Evolutionary conservation across 768 basidiomycete genomes (phyloP).

Genomic region (Naganishia randhawae): DNA sequence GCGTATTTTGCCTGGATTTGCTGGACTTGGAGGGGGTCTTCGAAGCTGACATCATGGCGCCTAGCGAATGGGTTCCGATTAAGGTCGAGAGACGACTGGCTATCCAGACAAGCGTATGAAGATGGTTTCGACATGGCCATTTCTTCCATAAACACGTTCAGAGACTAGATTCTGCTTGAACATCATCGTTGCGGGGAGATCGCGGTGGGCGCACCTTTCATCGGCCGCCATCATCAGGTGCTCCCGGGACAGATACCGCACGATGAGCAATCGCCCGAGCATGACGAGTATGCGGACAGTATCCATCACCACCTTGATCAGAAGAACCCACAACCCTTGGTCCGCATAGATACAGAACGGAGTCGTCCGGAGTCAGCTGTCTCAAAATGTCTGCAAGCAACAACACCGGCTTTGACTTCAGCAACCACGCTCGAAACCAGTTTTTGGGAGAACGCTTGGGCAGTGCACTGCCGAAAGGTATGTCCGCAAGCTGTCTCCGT

Average conservation of each 20-base stretch:
- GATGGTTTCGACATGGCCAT: neutral
- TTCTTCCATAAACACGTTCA: neutral
- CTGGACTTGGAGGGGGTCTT: constrained; percentile 22
- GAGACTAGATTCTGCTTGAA: neutral
- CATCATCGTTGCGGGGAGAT: neutral
- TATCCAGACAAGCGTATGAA: neutral
- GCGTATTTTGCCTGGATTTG: constrained; percentile 18
- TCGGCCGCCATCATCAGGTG: neutral
- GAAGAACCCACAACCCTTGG: neutral
- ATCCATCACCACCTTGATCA: neutral
- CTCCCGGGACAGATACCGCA: neutral
- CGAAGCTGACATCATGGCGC: neutral
- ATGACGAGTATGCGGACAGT: neutral
- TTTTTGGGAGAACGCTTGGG: constrained; percentile 44
- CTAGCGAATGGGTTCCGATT: neutral
- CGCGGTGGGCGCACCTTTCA: neutral
- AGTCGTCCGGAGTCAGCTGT: neutral
- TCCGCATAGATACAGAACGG: neutral
- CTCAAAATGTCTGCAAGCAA: neutral
- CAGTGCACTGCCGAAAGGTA: constrained; percentile 44
- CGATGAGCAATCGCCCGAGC: constrained; percentile 19
- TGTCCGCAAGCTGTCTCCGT: constrained; percentile 8
- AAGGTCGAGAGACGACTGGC: neutral
- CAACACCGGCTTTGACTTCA: constrained; percentile 48
- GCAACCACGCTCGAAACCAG: constrained; percentile 50